phyloP scores from a whole-genome alignment of 805 yeast genomes.

The Lachancea mirantina region DNA sequence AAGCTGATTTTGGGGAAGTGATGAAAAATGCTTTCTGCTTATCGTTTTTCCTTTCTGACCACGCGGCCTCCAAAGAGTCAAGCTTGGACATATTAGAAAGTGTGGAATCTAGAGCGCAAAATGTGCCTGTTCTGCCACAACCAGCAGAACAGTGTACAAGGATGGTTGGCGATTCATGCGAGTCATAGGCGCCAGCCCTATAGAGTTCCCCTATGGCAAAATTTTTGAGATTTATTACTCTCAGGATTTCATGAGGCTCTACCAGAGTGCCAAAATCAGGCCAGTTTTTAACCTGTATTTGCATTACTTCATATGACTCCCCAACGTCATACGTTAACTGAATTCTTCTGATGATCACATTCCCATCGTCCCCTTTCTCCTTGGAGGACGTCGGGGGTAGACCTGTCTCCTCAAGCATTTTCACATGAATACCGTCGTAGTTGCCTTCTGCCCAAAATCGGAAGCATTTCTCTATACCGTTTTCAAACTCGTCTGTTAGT shows the following conservation, averaged over 20 bases:
- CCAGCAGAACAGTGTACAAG: conserved; percentile 95
- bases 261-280: conserved; percentile 67
- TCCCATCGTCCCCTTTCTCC: conserved; percentile 20
- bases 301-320: conserved; percentile 45
- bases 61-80: conserved; percentile 15
- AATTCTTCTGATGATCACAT: conserved; percentile 32
- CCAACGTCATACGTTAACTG: conserved; percentile 31
- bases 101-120: conserved; percentile 61
- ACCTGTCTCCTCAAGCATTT: conserved; percentile 20
- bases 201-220: conserved; percentile 31
- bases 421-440: conserved; percentile 32
- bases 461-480: conserved; percentile 72
- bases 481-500: conserved; percentile 68
- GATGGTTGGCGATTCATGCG: conserved; percentile 41
- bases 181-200: conserved; percentile 9
- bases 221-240: conserved; percentile 43
- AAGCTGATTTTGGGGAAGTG: conserved; percentile 2
- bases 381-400: no score
- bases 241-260: conserved; percentile 50
- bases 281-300: conserved; percentile 78
- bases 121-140: conserved; percentile 93
- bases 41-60: conserved; percentile 7
- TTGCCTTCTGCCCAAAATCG: conserved; percentile 69
- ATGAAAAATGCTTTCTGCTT: not conserved
- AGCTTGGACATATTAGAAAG: conserved; percentile 33